phyloP scores from a whole-genome alignment of 1,284 basidiomycete genomes.

The Puccinia sorghi region DNA sequence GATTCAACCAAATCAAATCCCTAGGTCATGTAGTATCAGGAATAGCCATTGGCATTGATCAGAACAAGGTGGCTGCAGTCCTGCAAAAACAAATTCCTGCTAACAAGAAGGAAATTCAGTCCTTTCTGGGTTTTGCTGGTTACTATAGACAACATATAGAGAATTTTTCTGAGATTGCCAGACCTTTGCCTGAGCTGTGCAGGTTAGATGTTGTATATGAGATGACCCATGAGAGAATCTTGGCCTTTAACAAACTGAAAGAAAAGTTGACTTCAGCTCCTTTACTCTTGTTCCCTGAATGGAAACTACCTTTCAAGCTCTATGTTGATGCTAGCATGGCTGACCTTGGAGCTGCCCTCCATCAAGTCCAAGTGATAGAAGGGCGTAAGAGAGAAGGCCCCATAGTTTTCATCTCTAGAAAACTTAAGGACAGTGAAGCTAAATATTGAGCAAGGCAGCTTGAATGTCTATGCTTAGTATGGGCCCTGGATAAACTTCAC shows the following conservation, averaged over 20 bases:
- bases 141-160: constrained; percentile 57
- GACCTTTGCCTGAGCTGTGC: neutral
- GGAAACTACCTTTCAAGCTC: constrained; percentile 16
- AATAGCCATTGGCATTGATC: constrained; percentile 60
- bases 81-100: constrained; percentile 59
- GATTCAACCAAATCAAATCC: constrained; percentile 10
- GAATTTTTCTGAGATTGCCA: neutral
- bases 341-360: constrained; percentile 9
- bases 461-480: constrained; percentile 11
- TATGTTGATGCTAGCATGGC: constrained; percentile 17
- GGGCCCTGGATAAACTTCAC: constrained; percentile 15
- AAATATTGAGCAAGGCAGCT: constrained; percentile 23
- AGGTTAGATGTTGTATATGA: neutral
- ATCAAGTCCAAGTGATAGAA: constrained; percentile 8
- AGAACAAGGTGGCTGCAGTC: constrained; percentile 60
- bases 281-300: constrained; percentile 1
- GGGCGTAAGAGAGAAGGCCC: neutral
- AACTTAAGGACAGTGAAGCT: constrained; percentile 19
- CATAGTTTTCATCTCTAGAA: constrained; percentile 22
- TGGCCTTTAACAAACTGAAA: neutral
- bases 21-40: constrained; percentile 60
- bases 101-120: constrained; percentile 57
- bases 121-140: constrained; percentile 60
- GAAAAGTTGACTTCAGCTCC: neutral
- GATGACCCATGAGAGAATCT: constrained; percentile 2